These are phyloP conservation scores for Urostyla sp. DNA, from an alignment of 73 alveolate species.

Conservation along the genomic window DNA sequence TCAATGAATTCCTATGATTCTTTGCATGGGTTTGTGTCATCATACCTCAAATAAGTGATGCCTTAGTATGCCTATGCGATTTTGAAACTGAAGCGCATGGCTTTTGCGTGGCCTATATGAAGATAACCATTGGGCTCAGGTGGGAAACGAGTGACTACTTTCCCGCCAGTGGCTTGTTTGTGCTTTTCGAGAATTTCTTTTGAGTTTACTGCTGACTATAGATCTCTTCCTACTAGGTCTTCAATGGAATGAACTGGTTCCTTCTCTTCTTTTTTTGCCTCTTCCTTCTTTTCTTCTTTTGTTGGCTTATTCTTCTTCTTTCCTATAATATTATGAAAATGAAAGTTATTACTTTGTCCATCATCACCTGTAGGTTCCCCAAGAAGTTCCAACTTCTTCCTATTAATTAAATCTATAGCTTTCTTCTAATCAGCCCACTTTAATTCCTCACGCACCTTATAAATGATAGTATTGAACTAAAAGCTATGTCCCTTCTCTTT, in stretches of 20 bases:
- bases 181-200: conserved; percentile 89
- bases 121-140: conserved; percentile 99
- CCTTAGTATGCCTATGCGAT: conserved; percentile 94
- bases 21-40: conserved; percentile 99
- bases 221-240: conserved; percentile 91
- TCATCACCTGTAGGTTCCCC: conserved; percentile 86
- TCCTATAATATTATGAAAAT: no score
- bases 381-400: conserved; percentile 75
- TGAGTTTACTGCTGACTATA: conserved; percentile 81
- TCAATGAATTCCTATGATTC: conserved; percentile 97
- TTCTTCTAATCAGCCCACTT: conserved; percentile 89
- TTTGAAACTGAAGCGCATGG: conserved; percentile 97
- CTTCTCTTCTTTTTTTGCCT: conserved; percentile 66
- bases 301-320: conserved; percentile 70
- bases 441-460: conserved; percentile 76
- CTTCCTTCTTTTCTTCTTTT: conserved; percentile 68
- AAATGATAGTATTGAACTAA: conserved; percentile 73
- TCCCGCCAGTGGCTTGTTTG: conserved; percentile 88
- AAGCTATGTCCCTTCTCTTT: conserved; percentile 77
- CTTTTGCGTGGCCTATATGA: conserved; percentile 99
- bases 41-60: conserved; percentile 93
- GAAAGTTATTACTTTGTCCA: conserved; percentile 72
- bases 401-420: conserved; percentile 79
- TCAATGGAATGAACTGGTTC: conserved; percentile 72
- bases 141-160: conserved; percentile 98